Evolutionary conservation across 306 rosid species (phyloP).

Genomic region (Cicer chorassanicum): DNA sequence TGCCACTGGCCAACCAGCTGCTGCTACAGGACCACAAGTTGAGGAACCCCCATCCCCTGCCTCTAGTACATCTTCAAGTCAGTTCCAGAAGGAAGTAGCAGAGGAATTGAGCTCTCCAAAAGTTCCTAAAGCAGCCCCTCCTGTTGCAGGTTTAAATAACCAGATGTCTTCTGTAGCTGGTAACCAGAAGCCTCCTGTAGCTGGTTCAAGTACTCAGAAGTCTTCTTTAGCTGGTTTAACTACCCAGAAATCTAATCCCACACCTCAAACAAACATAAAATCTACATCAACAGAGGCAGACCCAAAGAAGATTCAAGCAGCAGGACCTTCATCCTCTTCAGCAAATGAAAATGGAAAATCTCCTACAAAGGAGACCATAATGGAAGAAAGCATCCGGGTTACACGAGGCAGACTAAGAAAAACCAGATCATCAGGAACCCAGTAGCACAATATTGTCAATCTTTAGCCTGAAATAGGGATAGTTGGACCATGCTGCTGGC

Average conservation of each 20-base stretch:
- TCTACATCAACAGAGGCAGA: conserved; percentile 56
- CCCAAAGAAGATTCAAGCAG: conserved; percentile 53
- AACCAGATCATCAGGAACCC: conserved; percentile 55
- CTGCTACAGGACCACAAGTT: conserved; percentile 48
- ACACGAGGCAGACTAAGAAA: conserved; percentile 61
- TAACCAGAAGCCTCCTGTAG: conserved; percentile 43
- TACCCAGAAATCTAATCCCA: conserved; percentile 54
- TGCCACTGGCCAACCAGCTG: conserved; percentile 48
- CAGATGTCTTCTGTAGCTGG: conserved; percentile 45
- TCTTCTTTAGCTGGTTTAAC: conserved; percentile 39
- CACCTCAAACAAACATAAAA: conserved; percentile 49
- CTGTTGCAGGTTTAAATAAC: conserved; percentile 41
- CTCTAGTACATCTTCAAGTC: conserved; percentile 68
- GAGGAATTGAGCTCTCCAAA: conserved; percentile 62
- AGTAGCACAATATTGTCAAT: conserved; percentile 36
- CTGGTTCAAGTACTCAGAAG: conserved; percentile 34
- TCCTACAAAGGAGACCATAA: conserved; percentile 50
- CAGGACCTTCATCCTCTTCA: conserved; percentile 45
- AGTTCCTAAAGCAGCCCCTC: conserved; percentile 51
- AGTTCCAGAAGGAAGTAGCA: conserved; percentile 58
- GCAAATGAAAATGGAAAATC: conserved; percentile 56
- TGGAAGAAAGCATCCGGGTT: conserved; percentile 56
- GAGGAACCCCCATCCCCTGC: conserved; percentile 73
- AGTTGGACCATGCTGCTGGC: conserved; percentile 49
- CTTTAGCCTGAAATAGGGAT: conserved; percentile 47